phyloP scores from a whole-genome alignment of 805 yeast genomes.

The Pichia pseudocactophila region DNA sequence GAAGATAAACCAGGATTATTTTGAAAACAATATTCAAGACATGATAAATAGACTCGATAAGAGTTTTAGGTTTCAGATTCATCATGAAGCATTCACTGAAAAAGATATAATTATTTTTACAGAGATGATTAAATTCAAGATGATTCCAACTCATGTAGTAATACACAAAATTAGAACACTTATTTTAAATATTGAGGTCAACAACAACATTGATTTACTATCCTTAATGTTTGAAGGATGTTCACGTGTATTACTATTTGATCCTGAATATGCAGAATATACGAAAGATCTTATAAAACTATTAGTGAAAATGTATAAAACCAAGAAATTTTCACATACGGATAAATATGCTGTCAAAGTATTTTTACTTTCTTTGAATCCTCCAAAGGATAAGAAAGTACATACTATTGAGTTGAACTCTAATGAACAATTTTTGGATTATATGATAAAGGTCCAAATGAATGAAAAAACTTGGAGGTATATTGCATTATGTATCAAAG shows the following conservation, averaged over 20 bases:
- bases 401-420: slow-evolving; percentile 26
- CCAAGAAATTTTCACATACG: slow-evolving; percentile 40
- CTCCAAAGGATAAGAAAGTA: slow-evolving; percentile 38
- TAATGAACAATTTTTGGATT: slow-evolving; percentile 40
- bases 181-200: slow-evolving; percentile 40
- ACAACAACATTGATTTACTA: slow-evolving; percentile 60
- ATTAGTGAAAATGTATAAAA: slow-evolving; percentile 41
- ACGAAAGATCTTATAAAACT: slow-evolving; percentile 58
- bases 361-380: slow-evolving; percentile 45
- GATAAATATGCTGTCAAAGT: slow-evolving; percentile 53
- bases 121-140: slow-evolving; percentile 68
- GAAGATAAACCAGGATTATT: slow-evolving; percentile 42
- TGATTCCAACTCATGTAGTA: slow-evolving; percentile 60
- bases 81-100: slow-evolving; percentile 42
- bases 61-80: slow-evolving; percentile 53
- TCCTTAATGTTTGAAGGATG: slow-evolving; percentile 64
- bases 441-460: slow-evolving; percentile 46
- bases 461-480: slow-evolving; percentile 27
- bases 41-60: slow-evolving; percentile 47
- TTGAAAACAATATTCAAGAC: slow-evolving; percentile 44
- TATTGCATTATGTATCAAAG: slow-evolving; percentile 31
- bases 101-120: slow-evolving; percentile 53
- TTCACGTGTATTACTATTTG: slow-evolving; percentile 55
- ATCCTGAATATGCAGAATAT: slow-evolving; percentile 44
- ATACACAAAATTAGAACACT: slow-evolving; percentile 65